phyloP scores from a whole-genome alignment of 2,329 filamentous ascomycete species.

The Paecilomyces niveus region DNA sequence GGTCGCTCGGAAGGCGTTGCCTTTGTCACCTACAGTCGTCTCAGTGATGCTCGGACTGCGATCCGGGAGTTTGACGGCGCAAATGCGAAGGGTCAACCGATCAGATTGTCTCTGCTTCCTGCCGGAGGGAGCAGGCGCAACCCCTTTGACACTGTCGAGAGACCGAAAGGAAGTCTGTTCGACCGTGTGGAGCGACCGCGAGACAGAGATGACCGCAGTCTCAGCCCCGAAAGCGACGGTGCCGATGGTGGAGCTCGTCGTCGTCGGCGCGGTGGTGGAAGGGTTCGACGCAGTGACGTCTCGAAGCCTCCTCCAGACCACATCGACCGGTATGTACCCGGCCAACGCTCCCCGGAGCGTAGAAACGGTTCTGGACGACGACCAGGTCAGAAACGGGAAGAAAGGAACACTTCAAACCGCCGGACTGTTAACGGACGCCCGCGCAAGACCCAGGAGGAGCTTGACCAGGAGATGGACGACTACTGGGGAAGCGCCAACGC shows the following conservation, averaged over 20 bases:
- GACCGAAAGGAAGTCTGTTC: constrained; percentile 56
- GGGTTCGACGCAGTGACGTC: constrained; percentile 47
- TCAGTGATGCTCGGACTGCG: constrained; percentile 65
- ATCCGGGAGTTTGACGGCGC: constrained; percentile 79
- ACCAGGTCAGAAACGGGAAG: constrained; percentile 37
- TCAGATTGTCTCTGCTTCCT: constrained; percentile 63
- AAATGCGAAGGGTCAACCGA: constrained; percentile 84
- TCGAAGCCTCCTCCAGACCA: constrained; percentile 54
- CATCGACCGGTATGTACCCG: constrained; percentile 75
- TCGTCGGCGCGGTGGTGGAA: constrained; percentile 34
- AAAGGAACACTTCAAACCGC: constrained; percentile 28
- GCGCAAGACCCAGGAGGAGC: constrained; percentile 82
- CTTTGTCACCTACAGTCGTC: constrained; percentile 69
- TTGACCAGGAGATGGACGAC: constrained; percentile 95
- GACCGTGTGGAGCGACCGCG: constrained; percentile 49
- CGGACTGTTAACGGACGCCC: constrained; percentile 49
- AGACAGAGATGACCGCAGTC: constrained; percentile 32
- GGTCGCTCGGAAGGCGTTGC: constrained; percentile 81
- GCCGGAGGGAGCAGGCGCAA: constrained; percentile 31
- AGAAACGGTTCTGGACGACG: constrained; percentile 46
- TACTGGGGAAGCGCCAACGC: constrained; percentile 60
- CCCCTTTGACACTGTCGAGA: constrained; percentile 45
- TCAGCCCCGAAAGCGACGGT: constrained; percentile 33
- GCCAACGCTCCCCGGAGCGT: constrained; percentile 38
- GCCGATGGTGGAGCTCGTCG: constrained; percentile 27